These are phyloP conservation scores for Mrakiaceae sp. DNA, from an alignment of 1,284 basidiomycete species.

Conservation along the genomic window DNA sequence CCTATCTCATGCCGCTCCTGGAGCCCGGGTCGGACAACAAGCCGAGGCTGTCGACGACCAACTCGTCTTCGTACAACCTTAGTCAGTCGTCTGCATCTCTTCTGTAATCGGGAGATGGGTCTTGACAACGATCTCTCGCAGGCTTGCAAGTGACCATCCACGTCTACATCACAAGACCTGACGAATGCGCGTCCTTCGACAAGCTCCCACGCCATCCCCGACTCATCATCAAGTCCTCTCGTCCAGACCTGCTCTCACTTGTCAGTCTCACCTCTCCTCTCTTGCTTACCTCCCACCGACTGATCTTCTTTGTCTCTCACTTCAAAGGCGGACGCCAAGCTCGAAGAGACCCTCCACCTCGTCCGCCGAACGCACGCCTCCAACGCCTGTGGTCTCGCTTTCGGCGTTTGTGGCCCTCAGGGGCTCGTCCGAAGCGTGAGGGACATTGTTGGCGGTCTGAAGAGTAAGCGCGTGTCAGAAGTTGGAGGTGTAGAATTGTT, in stretches of 20 bases:
- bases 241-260: background rate
- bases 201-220: background rate
- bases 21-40: background rate
- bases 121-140: background rate
- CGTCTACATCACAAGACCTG: conserved; percentile 7
- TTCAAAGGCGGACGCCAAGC: background rate
- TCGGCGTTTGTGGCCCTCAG: conserved; percentile 1
- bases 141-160: background rate
- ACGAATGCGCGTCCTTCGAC: background rate
- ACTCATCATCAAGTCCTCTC: background rate
- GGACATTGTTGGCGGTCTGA: background rate
- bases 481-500: background rate
- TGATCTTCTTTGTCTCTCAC: too few relatives aligned
- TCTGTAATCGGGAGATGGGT: background rate
- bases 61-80: background rate
- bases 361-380: background rate
- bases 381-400: background rate
- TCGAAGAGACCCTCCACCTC: background rate
- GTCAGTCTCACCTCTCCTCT: background rate
- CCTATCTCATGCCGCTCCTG: conserved; percentile 8
- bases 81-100: background rate
- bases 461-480: too few relatives aligned
- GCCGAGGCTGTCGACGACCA: background rate
- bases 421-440: background rate
- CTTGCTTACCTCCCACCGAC: too few relatives aligned